Conservation (phyloP, 129 eudicot genomes). For the Flaveria robusta region DNA sequence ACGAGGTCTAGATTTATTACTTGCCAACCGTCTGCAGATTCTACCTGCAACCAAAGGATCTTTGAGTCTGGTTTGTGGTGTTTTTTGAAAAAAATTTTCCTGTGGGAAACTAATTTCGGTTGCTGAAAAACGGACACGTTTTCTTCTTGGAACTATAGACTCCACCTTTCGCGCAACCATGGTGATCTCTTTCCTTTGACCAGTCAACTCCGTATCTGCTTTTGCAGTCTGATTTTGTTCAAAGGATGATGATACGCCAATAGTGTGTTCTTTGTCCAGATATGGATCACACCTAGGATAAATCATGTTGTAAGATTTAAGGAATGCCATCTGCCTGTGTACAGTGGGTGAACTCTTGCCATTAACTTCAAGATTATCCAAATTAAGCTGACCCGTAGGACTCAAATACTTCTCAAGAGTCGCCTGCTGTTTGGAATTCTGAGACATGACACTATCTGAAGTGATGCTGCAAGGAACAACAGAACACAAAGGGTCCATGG, state of each 20-base stretch:
- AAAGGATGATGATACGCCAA: slow-evolving; percentile 24
- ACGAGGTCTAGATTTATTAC: slow-evolving; percentile 33
- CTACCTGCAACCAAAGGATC: slow-evolving; percentile 36
- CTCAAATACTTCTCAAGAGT: slow-evolving; percentile 12
- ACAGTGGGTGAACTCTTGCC: slow-evolving; percentile 27
- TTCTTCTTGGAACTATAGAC: slow-evolving; percentile 45
- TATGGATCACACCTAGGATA: slow-evolving; percentile 29
- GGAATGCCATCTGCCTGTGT: slow-evolving; percentile 46
- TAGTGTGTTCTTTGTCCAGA: slow-evolving; percentile 22
- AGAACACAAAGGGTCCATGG: slow-evolving; percentile 75
- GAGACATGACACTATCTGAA: slow-evolving; percentile 42
- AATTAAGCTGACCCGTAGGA: slow-evolving; percentile 25
- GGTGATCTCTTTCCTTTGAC: slow-evolving; percentile 31
- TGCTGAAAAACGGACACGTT: slow-evolving; percentile 68
- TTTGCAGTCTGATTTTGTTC: slow-evolving; percentile 22
- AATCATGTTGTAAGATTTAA: slow-evolving; percentile 53
- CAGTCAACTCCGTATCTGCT: slow-evolving; percentile 35
- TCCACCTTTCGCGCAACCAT: slow-evolving; percentile 23
- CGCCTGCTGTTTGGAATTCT: slow-evolving; percentile 23
- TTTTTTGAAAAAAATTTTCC: slow-evolving; percentile 24
- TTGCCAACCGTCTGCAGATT: slow-evolving; percentile 18
- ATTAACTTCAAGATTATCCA: slow-evolving; percentile 28
- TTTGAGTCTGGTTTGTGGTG: slow-evolving; percentile 20
- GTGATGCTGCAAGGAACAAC: slow-evolving; percentile 79
- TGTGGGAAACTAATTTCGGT: slow-evolving; percentile 29